Base-by-base conservation (phyloP, 345 rosid genomes). In the Bruguiera gymnorhiza region DNA sequence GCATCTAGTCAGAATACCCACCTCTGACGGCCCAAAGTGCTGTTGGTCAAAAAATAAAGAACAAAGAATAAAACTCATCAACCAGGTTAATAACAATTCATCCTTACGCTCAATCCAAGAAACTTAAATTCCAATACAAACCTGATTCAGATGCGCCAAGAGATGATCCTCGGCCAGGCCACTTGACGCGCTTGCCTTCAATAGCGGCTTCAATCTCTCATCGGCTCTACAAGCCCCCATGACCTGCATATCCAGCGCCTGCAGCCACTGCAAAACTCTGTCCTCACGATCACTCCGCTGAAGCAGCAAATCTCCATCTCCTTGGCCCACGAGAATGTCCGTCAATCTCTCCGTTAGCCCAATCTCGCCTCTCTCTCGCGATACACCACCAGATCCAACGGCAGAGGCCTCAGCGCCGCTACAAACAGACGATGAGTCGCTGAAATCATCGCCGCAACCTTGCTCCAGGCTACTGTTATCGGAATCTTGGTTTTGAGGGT, bases 151-250 rank as follows among this genome's bases (percentile, higher is more conserved):
- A 79, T 90, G 96, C 1, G 91, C 86, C 63, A 92, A 73, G 72
- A 96, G 81, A 48, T 85, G 85, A 77, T 92, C 99, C 73, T 92
- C 97, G 0, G 89, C 94, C 55, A 83, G 75, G 2, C 94, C 92
- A 51, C 80, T 80, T 1, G 95, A 81, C 29, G 81, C 87, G 46
- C 79, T 92, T 3, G 81, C 60, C 85, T 92, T 96, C 83, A 92
- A 75, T 84, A 96, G 73, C 18, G 99, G 99, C 83, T 87, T 96
- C 77, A 96, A 73, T 72, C 99, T 86, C 88, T 96, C 99, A 19
- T 96, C 98, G 7, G 86, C 92, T n/a, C 99, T 83, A 78, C 99
- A 96, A 26, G 98, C 98, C 23, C 99, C 99, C 55, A 89, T 69
- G 19, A 96, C 90, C 63, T 92, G 99, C 87, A 90, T 68, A 79